phyloP scores from a whole-genome alignment of 2,329 filamentous ascomycete species.

The Xylaria arbuscula region DNA sequence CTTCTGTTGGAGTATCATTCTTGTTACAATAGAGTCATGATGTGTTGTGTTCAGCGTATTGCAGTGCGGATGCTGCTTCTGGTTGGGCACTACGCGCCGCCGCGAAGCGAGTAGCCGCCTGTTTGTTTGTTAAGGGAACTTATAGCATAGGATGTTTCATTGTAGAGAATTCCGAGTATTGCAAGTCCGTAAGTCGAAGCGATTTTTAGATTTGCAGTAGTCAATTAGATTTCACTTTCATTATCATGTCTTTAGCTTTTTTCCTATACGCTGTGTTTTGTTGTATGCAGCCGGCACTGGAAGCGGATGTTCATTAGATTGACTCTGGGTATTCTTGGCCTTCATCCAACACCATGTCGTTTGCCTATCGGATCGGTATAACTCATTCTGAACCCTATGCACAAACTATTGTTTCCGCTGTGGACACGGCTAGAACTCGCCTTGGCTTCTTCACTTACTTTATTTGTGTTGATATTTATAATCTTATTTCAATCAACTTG shows the following conservation, averaged over 20 bases:
- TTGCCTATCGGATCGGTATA: not conserved
- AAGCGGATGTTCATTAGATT: not conserved
- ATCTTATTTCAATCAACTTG: too few relatives aligned
- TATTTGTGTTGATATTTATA: not conserved
- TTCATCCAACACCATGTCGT: too few relatives aligned
- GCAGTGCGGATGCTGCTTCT: not conserved
- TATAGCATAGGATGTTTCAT: too few relatives aligned
- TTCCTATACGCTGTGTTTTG: too few relatives aligned
- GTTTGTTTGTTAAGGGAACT: too few relatives aligned
- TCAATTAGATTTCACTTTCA: not conserved
- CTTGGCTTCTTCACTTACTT: not conserved
- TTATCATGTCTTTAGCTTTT: not conserved
- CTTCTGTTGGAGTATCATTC: constrained; percentile 2
- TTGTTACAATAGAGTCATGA: not conserved
- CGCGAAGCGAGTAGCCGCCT: not conserved
- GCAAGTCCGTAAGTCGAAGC: not conserved
- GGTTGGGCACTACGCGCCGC: not conserved
- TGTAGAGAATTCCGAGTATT: not conserved
- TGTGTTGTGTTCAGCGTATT: not conserved
- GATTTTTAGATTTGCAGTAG: not conserved
- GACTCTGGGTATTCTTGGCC: not conserved
- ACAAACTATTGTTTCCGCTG: not conserved
- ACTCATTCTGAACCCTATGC: not conserved
- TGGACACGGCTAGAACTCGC: not conserved
- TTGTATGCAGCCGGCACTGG: not conserved